These are phyloP conservation scores for Citrus trifoliata DNA, from an alignment of 345 rosid genomes.

Conservation along the genomic window DNA sequence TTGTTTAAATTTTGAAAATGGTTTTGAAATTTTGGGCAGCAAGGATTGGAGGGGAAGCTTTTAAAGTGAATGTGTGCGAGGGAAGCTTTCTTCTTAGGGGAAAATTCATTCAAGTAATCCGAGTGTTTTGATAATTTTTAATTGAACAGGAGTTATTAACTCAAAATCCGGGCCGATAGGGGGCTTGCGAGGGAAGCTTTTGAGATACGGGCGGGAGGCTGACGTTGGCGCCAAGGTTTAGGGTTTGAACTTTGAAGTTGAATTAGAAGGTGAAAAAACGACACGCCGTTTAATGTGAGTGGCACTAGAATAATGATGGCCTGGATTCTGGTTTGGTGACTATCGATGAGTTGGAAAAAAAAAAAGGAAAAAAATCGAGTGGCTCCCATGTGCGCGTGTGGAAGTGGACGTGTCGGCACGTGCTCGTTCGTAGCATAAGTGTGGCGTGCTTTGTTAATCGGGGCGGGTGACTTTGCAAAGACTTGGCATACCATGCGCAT, in stretches of 20 bases:
- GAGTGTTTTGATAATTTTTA: not conserved
- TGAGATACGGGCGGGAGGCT: not conserved
- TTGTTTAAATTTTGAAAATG: too few species aligned
- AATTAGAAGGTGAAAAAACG: too few species aligned
- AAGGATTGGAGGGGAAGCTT: not conserved
- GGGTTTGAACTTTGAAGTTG: not conserved
- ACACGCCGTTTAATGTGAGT: not conserved
- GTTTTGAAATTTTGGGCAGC: not conserved
- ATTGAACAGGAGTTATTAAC: not conserved
- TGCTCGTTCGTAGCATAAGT: not conserved
- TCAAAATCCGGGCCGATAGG: not conserved
- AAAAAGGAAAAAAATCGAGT: not conserved
- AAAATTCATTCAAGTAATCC: not conserved
- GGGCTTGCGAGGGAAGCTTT: not conserved
- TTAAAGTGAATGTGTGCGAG: not conserved
- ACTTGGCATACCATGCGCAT: too few species aligned
- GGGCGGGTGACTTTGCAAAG: too few species aligned
- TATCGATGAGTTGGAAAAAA: not conserved
- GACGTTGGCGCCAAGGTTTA: not conserved
- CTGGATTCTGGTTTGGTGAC: not conserved
- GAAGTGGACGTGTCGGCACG: not conserved
- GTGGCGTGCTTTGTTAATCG: not conserved
- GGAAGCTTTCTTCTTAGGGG: not conserved
- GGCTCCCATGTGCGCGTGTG: not conserved
- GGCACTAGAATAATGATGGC: too few species aligned